phyloP scores from a whole-genome alignment of 768 basidiomycete species.

The Lentinula raphanica region DNA sequence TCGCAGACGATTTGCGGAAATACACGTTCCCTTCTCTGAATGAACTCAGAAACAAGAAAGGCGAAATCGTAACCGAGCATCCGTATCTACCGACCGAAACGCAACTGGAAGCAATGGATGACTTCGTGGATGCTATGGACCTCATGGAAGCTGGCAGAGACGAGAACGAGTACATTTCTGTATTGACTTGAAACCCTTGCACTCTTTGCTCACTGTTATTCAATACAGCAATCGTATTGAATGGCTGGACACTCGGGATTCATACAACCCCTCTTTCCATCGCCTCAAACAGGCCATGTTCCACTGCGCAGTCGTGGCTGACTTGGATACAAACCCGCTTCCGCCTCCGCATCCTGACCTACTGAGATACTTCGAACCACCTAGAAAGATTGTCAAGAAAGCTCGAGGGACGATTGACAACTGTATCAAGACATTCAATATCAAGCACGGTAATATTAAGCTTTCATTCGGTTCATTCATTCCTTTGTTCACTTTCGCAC shows the following conservation, averaged over 20 bases:
- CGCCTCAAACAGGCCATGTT: slow-evolving; percentile 91
- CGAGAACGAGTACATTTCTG: slow-evolving; percentile 58
- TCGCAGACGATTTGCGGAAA: slow-evolving; percentile 88
- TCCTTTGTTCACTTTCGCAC: not conserved
- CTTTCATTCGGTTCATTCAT: not conserved
- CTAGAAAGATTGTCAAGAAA: slow-evolving; percentile 59
- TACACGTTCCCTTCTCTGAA: slow-evolving; percentile 83
- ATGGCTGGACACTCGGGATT: slow-evolving; percentile 75
- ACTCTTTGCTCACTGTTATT: not conserved
- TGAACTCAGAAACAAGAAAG: slow-evolving; percentile 66
- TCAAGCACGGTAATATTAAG: slow-evolving; percentile 70
- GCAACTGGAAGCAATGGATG: slow-evolving; percentile 78
- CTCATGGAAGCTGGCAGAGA: slow-evolving; percentile 71
- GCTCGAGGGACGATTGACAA: slow-evolving; percentile 51
- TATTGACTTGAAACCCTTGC: not conserved
- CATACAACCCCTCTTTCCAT: slow-evolving; percentile 88
- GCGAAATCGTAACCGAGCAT: slow-evolving; percentile 69
- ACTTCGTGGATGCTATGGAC: slow-evolving; percentile 86
- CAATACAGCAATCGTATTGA: slow-evolving; percentile 48
- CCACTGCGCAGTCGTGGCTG: slow-evolving; percentile 74
- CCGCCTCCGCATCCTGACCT: slow-evolving; percentile 85
- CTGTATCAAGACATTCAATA: slow-evolving; percentile 63
- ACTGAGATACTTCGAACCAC: slow-evolving; percentile 78
- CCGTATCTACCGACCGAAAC: slow-evolving; percentile 76
- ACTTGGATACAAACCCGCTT: slow-evolving; percentile 69